Conservation (phyloP, 2,329 filamentous ascomycete genomes). For the Cadophora luteo-olivacea region DNA sequence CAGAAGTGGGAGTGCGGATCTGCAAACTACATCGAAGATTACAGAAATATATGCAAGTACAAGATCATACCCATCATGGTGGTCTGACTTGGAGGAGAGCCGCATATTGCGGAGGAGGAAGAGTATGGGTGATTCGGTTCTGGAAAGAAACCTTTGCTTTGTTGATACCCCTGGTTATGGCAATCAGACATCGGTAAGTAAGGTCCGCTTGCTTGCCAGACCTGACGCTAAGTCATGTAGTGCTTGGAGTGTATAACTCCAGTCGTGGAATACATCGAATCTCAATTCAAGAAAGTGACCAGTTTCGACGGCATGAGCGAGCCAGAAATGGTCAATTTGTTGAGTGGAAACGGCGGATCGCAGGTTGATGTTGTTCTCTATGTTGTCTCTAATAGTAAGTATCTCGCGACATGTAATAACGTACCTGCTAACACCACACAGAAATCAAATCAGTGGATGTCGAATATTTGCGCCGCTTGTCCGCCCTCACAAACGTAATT, state of each 20-base stretch:
- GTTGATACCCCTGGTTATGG: slow-evolving; percentile 80
- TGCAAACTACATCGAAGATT: slow-evolving; percentile 51
- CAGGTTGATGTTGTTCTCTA: slow-evolving; percentile 89
- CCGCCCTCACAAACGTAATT: slow-evolving; percentile 80
- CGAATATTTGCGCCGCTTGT: slow-evolving; percentile 73
- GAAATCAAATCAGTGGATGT: slow-evolving; percentile 69
- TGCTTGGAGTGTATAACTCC: slow-evolving; percentile 63
- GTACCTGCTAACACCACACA: slow-evolving; percentile 44
- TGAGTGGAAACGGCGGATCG: slow-evolving; percentile 82
- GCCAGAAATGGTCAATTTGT: slow-evolving; percentile 74
- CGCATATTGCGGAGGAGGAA: slow-evolving; percentile 66
- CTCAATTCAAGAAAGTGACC: slow-evolving; percentile 68
- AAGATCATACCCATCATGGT: slow-evolving; percentile 87
- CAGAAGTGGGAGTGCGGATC: slow-evolving; percentile 35
- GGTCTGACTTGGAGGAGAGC: slow-evolving; percentile 77
- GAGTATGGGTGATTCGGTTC: slow-evolving; percentile 75
- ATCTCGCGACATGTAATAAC: neutral
- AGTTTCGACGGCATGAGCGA: slow-evolving; percentile 69
- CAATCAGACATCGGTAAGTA: slow-evolving; percentile 57
- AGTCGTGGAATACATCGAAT: slow-evolving; percentile 75
- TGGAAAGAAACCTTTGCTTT: slow-evolving; percentile 94
- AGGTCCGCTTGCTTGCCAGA: slow-evolving; percentile 28
- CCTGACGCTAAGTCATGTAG: slow-evolving; percentile 45
- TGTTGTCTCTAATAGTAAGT: slow-evolving; percentile 74
- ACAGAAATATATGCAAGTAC: slow-evolving; percentile 81